These are phyloP conservation scores for Mycena sp. DNA, from an alignment of 1,284 basidiomycete species.

Conservation along the genomic window DNA sequence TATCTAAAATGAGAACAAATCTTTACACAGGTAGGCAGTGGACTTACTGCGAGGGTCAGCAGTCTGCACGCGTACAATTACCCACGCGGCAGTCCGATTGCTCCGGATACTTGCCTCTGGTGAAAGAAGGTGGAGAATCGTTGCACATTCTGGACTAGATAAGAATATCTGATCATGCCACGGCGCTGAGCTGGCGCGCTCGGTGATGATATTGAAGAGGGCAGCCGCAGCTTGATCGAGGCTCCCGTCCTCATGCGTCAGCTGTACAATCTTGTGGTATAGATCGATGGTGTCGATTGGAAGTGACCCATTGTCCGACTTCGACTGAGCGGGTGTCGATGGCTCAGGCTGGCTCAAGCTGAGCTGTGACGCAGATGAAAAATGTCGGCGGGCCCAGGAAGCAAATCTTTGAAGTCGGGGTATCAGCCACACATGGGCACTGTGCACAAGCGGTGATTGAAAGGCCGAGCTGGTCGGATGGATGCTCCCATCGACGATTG, in stretches of 20 bases:
- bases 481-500: neutral
- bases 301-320: neutral
- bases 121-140: slow-evolving; percentile 1
- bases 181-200: neutral
- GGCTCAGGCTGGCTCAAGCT: too few relatives aligned
- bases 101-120: slow-evolving; percentile 8
- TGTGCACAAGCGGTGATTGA: neutral
- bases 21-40: too few relatives aligned
- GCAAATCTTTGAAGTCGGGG: neutral
- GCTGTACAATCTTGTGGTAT: slow-evolving; percentile 4
- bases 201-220: slow-evolving; percentile 3
- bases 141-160: slow-evolving; percentile 4
- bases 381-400: neutral
- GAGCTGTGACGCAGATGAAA: too few relatives aligned
- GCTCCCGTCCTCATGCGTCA: slow-evolving; percentile 12
- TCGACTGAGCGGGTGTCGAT: too few relatives aligned
- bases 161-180: neutral
- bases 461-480: slow-evolving; percentile 6
- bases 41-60: slow-evolving; percentile 4
- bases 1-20: neutral
- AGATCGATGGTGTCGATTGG: neutral
- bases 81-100: slow-evolving; percentile 5
- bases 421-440: neutral
- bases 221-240: slow-evolving; percentile 8
- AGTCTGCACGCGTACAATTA: neutral